phyloP scores from a whole-genome alignment of 1,284 basidiomycete genomes.

The Xerocomus tenax region DNA sequence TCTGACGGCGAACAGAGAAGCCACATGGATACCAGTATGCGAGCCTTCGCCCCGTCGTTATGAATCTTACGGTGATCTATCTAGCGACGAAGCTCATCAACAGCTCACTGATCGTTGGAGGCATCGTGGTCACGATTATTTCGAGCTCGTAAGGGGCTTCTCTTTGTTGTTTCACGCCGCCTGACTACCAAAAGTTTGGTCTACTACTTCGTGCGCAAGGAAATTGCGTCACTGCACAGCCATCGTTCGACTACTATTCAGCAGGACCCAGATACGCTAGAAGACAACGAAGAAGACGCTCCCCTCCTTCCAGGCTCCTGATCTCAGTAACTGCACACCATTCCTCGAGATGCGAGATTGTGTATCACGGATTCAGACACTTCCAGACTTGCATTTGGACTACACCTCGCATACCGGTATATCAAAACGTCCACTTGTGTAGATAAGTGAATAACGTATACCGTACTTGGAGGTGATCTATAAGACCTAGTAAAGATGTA shows the following conservation, averaged over 20 bases:
- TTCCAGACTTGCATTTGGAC: not conserved
- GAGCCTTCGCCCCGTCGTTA: not conserved
- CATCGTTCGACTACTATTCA: conserved; percentile 46
- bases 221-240: conserved; percentile 50
- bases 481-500: conserved; percentile 63
- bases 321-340: not conserved
- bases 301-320: conserved; percentile 41
- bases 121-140: conserved; percentile 47
- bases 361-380: not conserved
- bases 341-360: not conserved
- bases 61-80: conserved; percentile 11
- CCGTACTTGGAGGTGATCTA: conserved; percentile 1
- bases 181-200: conserved; percentile 41
- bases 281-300: conserved; percentile 54
- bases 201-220: conserved; percentile 53
- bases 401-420: not conserved
- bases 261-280: conserved; percentile 52
- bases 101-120: conserved; percentile 46
- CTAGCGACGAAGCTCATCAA: conserved; percentile 62
- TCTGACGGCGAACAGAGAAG: conserved; percentile 68
- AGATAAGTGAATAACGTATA: conserved; percentile 5
- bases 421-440: conserved; percentile 1
- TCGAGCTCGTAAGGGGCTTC: conserved; percentile 53
- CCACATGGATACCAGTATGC: conserved; percentile 66
- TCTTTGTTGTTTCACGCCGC: not conserved